A percentile compares a stretch with the other conserved stretches of the same genome.
phyloP scores from a whole-genome alignment of 2,329 filamentous ascomycete species.

The Epichloe scottii region DNA sequence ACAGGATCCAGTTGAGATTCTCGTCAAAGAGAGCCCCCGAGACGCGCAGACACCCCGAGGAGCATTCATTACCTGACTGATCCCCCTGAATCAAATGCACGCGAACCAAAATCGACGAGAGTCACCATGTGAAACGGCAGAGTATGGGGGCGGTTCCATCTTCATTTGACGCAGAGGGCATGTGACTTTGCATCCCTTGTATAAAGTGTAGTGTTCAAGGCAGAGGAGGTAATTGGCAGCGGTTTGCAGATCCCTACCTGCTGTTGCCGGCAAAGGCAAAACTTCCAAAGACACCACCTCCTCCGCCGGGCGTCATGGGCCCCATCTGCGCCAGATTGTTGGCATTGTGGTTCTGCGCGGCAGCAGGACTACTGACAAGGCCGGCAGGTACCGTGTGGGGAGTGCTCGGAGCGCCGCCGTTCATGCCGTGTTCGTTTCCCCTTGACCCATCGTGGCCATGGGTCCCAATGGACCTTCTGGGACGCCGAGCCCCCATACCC shows the following conservation, averaged over 20 bases:
- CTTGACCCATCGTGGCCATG: constrained; percentile 21
- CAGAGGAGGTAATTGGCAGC: constrained; percentile 6
- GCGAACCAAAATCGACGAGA: neutral
- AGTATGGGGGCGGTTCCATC: no score
- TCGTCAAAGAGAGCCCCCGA: no score
- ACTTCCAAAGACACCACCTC: constrained; percentile 62
- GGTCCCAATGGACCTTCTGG: constrained; percentile 37
- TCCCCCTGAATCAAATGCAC: neutral
- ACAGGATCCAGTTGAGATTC: no score
- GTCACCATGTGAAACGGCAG: neutral
- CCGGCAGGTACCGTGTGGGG: constrained; percentile 53
- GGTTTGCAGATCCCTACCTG: constrained; percentile 17
- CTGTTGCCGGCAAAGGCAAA: constrained; percentile 43
- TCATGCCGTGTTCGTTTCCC: constrained; percentile 24
- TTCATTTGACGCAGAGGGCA: no score
- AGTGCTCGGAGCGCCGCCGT: constrained; percentile 40
- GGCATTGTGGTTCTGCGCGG: constrained; percentile 39
- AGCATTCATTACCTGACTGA: no score
- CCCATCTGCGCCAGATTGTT: constrained; percentile 47
- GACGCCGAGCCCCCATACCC: constrained; percentile 85
- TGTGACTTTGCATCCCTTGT: no score
- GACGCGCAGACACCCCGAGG: no score
- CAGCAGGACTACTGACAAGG: constrained; percentile 33
- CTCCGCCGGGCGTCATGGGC: constrained; percentile 66
- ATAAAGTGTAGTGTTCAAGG: neutral